phyloP scores from a whole-genome alignment of 169 alveolate species.

The Plasmodium sp. region DNA sequence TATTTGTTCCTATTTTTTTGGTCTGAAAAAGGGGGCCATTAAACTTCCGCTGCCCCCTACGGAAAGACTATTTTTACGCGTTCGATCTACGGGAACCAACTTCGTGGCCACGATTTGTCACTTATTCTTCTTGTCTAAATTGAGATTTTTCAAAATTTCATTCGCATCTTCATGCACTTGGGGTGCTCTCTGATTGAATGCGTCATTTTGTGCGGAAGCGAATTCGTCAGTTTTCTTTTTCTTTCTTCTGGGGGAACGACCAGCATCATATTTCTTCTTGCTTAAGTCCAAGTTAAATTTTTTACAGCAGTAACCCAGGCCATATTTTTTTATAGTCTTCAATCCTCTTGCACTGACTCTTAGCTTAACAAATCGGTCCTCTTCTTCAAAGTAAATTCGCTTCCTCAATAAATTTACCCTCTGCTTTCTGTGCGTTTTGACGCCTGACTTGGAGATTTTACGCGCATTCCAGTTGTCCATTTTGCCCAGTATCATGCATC shows the following conservation, averaged over 20 bases:
- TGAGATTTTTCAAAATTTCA: constrained; percentile 24
- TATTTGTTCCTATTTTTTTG: neutral
- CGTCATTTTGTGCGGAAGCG: neutral
- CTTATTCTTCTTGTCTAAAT: neutral
- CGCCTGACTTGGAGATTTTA: constrained; percentile 85
- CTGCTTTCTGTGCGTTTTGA: constrained; percentile 82
- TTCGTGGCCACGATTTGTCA: neutral
- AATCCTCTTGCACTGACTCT: constrained; percentile 87
- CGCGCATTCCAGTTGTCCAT: constrained; percentile 90
- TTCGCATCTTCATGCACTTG: constrained; percentile 22
- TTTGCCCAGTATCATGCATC: constrained; percentile 90
- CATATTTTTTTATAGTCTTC: constrained; percentile 87
- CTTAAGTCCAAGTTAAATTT: constrained; percentile 84
- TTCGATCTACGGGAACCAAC: neutral
- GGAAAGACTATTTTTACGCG: neutral
- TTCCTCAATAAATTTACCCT: constrained; percentile 86
- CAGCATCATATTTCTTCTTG: constrained; percentile 87
- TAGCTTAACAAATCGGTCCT: constrained; percentile 82
- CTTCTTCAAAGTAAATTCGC: constrained; percentile 86
- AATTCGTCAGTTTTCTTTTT: constrained; percentile 29
- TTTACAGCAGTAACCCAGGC: constrained; percentile 86
- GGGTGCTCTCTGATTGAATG: neutral
- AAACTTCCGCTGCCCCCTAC: neutral
- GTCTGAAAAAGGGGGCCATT: neutral
- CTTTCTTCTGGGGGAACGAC: constrained; percentile 76